A percentile compares a stretch with the other conserved stretches of the same genome.
Evolutionary conservation across 345 rosid species (phyloP).

Genomic region (Hevea brasiliensis): DNA sequence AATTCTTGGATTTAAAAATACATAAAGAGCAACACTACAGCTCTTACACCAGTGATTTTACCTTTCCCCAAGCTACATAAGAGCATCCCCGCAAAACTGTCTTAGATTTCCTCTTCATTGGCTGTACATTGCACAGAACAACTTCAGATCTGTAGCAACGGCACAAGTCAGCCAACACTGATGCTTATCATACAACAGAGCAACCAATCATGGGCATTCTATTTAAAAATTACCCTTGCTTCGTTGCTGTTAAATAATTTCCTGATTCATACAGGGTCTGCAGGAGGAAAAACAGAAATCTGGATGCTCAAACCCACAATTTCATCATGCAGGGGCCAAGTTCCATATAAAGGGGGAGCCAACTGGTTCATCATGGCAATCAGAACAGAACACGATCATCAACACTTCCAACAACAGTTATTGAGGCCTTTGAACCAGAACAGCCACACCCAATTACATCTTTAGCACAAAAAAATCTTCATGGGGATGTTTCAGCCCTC

Average conservation of each 20-base stretch:
- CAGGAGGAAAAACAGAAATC: conserved; percentile 39
- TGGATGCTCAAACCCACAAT: conserved; percentile 35
- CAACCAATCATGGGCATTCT: conserved; percentile 38
- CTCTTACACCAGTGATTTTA: conserved; percentile 60
- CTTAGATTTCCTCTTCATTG: conserved; percentile 45
- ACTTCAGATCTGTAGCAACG: conserved; percentile 37
- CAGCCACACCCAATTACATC: conserved; percentile 30
- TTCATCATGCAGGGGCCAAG: conserved; percentile 37
- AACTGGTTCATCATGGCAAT: conserved; percentile 40
- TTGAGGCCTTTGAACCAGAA: conserved; percentile 43
- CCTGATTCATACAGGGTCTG: conserved; percentile 43
- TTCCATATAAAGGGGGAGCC: conserved; percentile 34
- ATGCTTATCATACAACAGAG: conserved; percentile 54
- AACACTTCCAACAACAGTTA: conserved; percentile 26
- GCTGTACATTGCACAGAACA: conserved; percentile 54
- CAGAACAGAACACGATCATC: conserved; percentile 23
- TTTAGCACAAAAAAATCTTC: conserved; percentile 30
- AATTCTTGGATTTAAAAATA: conserved; percentile 65
- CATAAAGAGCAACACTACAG: conserved; percentile 72
- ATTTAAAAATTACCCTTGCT: conserved; percentile 30
- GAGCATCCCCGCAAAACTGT: conserved; percentile 76
- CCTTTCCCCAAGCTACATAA: conserved; percentile 67
- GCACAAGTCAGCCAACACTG: conserved; percentile 39
- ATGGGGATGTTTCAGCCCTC: conserved; percentile 43
- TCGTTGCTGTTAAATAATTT: conserved; percentile 41